Percentiles rank a stretch among this genome's conserved stretches.
phyloP scores from a whole-genome alignment of 2,329 filamentous ascomycete genomes.

The Calonectria pseudoturangicola region DNA sequence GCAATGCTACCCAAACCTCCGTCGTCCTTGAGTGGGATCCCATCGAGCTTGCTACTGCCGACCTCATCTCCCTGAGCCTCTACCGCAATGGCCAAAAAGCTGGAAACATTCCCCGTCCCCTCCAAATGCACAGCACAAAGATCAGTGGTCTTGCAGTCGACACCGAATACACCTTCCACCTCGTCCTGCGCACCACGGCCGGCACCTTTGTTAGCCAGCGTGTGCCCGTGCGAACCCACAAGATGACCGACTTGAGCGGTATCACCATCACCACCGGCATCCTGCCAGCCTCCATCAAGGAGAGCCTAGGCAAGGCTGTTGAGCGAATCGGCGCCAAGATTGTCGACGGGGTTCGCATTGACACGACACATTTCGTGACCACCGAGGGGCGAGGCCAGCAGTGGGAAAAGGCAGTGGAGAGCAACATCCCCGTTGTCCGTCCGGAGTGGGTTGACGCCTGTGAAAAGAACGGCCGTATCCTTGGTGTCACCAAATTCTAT shows the following conservation, averaged over 20 bases:
- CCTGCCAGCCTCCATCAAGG: conserved; percentile 82
- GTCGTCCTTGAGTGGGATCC: conserved; percentile 99
- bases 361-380: conserved; percentile 98
- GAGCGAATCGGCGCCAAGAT: conserved; percentile 95
- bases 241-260: conserved; percentile 97
- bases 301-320: conserved; percentile 84
- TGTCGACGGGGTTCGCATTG: conserved; percentile 92
- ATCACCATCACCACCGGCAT: conserved; percentile 96
- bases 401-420: conserved; percentile 98
- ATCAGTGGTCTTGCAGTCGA: conserved; percentile 97
- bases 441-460: conserved; percentile 99
- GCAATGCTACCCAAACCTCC: conserved; percentile 98
- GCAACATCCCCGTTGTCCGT: conserved; percentile 97
- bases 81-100: conserved; percentile 98
- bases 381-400: conserved; percentile 91
- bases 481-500: conserved; percentile 97
- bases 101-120: conserved; percentile 91
- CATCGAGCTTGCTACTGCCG: conserved; percentile 92
- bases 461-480: conserved; percentile 92
- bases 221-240: conserved; percentile 92
- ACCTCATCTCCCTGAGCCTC: conserved; percentile 90
- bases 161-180: conserved; percentile 95
- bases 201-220: conserved; percentile 91
- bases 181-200: conserved; percentile 92
- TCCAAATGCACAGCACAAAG: conserved; percentile 95